Evolutionary conservation across 495 filamentous ascomycete genomes (phyloP).

Genomic region (Jackrogersella minutella): DNA sequence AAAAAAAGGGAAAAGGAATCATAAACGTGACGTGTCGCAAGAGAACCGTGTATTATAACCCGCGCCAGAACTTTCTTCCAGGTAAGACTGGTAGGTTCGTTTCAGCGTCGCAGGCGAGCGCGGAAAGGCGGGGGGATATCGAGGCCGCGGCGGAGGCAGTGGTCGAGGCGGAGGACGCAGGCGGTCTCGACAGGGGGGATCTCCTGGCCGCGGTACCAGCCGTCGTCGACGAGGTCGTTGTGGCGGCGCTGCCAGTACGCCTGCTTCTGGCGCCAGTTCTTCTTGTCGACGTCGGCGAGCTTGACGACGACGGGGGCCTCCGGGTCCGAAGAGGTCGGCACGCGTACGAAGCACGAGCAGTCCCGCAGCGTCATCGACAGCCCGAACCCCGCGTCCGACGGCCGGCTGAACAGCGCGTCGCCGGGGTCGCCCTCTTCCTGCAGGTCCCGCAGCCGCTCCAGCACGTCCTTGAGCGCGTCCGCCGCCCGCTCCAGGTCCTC

Average conservation of each 20-base stretch:
- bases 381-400: constrained; percentile 46
- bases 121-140: constrained; percentile 30
- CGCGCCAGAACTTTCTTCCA: neutral
- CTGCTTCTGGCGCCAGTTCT: constrained; percentile 74
- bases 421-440: constrained; percentile 60
- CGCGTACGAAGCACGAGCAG: constrained; percentile 81
- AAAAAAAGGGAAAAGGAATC: neutral
- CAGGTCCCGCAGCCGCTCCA: constrained; percentile 56
- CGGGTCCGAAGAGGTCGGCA: constrained; percentile 52
- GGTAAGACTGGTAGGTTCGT: too few species aligned
- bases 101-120: constrained; percentile 21
- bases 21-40: too few species aligned
- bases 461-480: constrained; percentile 41
- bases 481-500: constrained; percentile 29
- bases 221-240: constrained; percentile 66
- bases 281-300: constrained; percentile 88
- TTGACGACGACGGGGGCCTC: constrained; percentile 68
- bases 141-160: constrained; percentile 22
- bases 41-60: neutral
- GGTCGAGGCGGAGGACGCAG: constrained; percentile 31
- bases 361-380: constrained; percentile 89
- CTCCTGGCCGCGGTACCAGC: constrained; percentile 75
- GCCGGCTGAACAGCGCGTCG: constrained; percentile 50
- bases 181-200: constrained; percentile 36
- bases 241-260: constrained; percentile 77